Percentiles rank a stretch among this genome's conserved stretches.
phyloP scores from a whole-genome alignment of 2,329 filamentous ascomycete species.

The Alternaria panax region DNA sequence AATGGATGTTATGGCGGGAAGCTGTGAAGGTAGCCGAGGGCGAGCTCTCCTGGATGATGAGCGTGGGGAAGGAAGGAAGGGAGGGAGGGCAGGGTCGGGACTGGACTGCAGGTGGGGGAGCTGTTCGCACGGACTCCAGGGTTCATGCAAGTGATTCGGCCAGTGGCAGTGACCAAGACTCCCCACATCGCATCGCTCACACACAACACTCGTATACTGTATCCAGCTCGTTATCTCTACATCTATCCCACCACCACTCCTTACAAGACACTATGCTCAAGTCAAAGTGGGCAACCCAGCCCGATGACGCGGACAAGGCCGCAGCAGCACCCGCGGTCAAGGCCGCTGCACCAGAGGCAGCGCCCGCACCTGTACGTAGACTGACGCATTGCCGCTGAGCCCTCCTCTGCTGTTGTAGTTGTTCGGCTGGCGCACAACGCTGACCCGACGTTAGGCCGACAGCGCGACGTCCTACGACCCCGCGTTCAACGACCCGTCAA shows the following conservation, averaged over 20 bases:
- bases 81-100: slow-evolving; percentile 1
- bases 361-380: slow-evolving; percentile 16
- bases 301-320: slow-evolving; percentile 14
- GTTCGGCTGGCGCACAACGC: slow-evolving; percentile 11
- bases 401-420: background rate
- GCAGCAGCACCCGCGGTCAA: slow-evolving; percentile 4
- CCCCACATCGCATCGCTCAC: slow-evolving; percentile 1
- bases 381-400: background rate
- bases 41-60: background rate
- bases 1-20: background rate
- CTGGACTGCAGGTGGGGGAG: slow-evolving; percentile 14
- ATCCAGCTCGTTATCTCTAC: slow-evolving; percentile 4
- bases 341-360: slow-evolving; percentile 8
- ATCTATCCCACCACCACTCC: slow-evolving; percentile 3
- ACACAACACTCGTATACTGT: background rate
- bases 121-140: slow-evolving; percentile 12
- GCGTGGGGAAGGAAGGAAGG: background rate
- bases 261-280: slow-evolving; percentile 34
- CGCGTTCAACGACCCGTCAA: slow-evolving; percentile 37
- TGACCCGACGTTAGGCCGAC: slow-evolving; percentile 19
- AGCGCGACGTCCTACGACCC: slow-evolving; percentile 37
- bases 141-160: slow-evolving; percentile 13
- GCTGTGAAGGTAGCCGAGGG: background rate
- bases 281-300: slow-evolving; percentile 44
- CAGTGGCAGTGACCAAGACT: background rate